These are phyloP conservation scores for Rhynchosporium graminicola DNA, from an alignment of 2,329 filamentous ascomycete species.

Conservation along the genomic window DNA sequence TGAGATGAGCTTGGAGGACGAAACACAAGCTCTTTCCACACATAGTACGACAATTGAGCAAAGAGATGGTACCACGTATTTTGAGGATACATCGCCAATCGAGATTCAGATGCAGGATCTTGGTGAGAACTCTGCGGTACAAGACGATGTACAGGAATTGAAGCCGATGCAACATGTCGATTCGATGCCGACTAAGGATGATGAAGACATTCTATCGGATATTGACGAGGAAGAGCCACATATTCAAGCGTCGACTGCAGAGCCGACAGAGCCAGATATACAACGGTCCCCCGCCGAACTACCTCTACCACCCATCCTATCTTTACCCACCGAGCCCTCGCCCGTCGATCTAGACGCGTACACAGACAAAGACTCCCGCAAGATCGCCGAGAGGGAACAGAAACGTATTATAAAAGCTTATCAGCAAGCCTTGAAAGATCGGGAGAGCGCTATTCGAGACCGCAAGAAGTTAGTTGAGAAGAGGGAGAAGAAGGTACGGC, in stretches of 20 bases:
- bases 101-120: slow-evolving; percentile 33
- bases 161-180: slow-evolving; percentile 43
- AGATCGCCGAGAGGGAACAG: slow-evolving; percentile 69
- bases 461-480: slow-evolving; percentile 61
- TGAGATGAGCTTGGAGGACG: slow-evolving; percentile 29
- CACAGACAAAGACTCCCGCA: slow-evolving; percentile 64
- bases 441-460: slow-evolving; percentile 63
- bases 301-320: slow-evolving; percentile 49
- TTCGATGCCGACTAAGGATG: slow-evolving; percentile 44
- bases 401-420: slow-evolving; percentile 64
- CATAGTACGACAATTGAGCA: slow-evolving; percentile 48
- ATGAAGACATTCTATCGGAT: slow-evolving; percentile 22
- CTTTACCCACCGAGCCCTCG: slow-evolving; percentile 54
- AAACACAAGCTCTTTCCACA: slow-evolving; percentile 22
- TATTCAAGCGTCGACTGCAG: not conserved
- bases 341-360: slow-evolving; percentile 59
- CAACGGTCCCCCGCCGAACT: slow-evolving; percentile 19
- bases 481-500: slow-evolving; percentile 46
- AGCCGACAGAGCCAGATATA: slow-evolving; percentile 12
- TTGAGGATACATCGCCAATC: slow-evolving; percentile 29
- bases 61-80: slow-evolving; percentile 41
- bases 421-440: slow-evolving; percentile 65
- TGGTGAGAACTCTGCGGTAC: slow-evolving; percentile 35
- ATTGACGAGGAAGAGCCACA: slow-evolving; percentile 1
- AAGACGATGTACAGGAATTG: slow-evolving; percentile 31